Evolutionary conservation across 257 asterid species (phyloP).

Genomic region (Misopates orontium): DNA sequence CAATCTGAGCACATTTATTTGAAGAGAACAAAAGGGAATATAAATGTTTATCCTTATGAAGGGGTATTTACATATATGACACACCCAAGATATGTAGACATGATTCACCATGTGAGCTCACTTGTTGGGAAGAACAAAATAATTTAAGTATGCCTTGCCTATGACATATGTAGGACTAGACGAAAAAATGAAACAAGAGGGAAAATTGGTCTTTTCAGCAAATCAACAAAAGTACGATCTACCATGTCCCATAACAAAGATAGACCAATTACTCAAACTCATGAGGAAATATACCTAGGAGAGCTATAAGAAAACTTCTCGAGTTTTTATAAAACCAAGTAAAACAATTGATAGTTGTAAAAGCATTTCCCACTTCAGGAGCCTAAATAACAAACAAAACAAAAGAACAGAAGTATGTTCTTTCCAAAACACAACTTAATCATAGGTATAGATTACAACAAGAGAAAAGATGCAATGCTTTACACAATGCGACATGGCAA

Average conservation of each 20-base stretch:
- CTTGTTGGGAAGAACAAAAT: neutral
- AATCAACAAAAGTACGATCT: neutral
- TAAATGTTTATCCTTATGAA: neutral
- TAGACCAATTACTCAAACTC: neutral
- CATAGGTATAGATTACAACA: neutral
- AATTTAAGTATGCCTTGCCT: neutral
- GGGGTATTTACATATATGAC: too few species aligned
- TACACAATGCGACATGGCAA: neutral
- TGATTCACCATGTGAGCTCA: too few species aligned
- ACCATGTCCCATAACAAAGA: slow-evolving; percentile 1
- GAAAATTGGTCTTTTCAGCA: neutral
- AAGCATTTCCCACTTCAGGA: too few species aligned
- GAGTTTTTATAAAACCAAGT: neutral
- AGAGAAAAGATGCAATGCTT: neutral
- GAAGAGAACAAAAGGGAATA: neutral
- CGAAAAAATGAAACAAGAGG: neutral
- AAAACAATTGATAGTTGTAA: too few species aligned
- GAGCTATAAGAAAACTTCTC: neutral
- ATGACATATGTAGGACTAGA: neutral
- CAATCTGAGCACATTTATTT: neutral
- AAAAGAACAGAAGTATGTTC: neutral
- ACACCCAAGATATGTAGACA: too few species aligned
- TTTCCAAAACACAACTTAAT: too few species aligned
- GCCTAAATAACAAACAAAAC: neutral
- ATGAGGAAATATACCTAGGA: neutral